These are phyloP conservation scores for Verticillium alfalfae DNA, from an alignment of 2,329 filamentous ascomycete genomes.

Conservation along the genomic window DNA sequence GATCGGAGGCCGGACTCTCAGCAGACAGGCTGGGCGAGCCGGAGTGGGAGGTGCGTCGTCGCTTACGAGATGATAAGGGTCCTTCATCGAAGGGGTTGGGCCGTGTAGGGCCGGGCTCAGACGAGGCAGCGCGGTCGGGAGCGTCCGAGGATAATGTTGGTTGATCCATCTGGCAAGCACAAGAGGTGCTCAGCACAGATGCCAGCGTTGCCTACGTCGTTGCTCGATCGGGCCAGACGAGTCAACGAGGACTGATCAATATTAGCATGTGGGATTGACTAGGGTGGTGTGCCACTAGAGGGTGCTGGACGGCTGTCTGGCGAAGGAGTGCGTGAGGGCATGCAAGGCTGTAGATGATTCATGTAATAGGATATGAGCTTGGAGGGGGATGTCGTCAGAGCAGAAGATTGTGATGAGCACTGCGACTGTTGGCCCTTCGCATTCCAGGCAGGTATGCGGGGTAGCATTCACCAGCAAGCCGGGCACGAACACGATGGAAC, in stretches of 20 bases:
- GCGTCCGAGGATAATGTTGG: constrained; percentile 42
- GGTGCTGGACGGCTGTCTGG: constrained; percentile 9
- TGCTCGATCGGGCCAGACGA: constrained; percentile 48
- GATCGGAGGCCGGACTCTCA: constrained; percentile 30
- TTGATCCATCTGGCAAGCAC: constrained; percentile 49
- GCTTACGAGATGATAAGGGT: constrained; percentile 52
- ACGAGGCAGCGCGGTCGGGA: constrained; percentile 54
- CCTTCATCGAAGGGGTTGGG: constrained; percentile 60
- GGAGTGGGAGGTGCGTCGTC: constrained; percentile 54
- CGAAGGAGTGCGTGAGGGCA: constrained; percentile 4
- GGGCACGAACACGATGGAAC: background rate
- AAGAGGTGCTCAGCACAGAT: constrained; percentile 28
- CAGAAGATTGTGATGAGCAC: background rate
- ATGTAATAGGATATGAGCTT: background rate
- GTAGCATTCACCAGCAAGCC: background rate
- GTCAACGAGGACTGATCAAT: constrained; percentile 45
- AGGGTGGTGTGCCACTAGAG: background rate
- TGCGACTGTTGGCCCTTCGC: background rate
- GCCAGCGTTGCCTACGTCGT: constrained; percentile 40
- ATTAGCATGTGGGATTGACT: constrained; percentile 48
- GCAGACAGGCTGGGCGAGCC: constrained; percentile 49
- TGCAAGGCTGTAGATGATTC: background rate
- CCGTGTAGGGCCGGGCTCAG: constrained; percentile 57
- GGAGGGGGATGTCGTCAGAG: background rate
- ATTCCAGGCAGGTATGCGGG: background rate